Conservation (phyloP, 208 protist species). For the Tritrichomonas musculus region DNA sequence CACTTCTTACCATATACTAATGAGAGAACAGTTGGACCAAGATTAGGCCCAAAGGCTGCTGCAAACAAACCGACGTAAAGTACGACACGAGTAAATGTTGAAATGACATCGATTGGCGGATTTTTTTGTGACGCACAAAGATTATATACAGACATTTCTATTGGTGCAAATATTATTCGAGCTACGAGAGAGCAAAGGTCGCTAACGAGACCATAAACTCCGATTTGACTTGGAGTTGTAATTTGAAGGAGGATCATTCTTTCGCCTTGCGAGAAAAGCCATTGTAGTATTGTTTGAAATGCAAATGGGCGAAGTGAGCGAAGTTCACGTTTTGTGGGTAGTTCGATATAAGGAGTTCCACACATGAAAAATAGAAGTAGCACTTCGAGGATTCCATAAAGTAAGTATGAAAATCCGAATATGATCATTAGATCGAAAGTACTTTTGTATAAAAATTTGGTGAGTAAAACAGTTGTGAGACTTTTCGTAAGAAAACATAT, state of each 20-base stretch:
- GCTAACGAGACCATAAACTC: not conserved
- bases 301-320: not conserved
- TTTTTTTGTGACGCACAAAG: not conserved
- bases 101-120: not conserved
- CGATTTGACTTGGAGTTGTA: not conserved
- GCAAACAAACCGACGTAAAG: not conserved
- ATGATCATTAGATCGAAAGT: not conserved
- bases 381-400: not conserved
- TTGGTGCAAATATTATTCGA: not conserved
- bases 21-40: not conserved
- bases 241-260: not conserved
- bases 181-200: not conserved
- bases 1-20: not conserved
- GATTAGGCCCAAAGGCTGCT: not conserved
- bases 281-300: conserved; percentile 21
- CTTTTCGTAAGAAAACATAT: not conserved
- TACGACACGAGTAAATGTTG: not conserved
- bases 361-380: not conserved
- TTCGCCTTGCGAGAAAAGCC: conserved; percentile 30
- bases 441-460: not conserved
- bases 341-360: not conserved
- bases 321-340: not conserved
- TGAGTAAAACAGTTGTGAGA: not conserved
- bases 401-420: not conserved
- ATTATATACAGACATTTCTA: not conserved